Conservation (phyloP, 768 basidiomycete genomes). For the Mycena filopes region DNA sequence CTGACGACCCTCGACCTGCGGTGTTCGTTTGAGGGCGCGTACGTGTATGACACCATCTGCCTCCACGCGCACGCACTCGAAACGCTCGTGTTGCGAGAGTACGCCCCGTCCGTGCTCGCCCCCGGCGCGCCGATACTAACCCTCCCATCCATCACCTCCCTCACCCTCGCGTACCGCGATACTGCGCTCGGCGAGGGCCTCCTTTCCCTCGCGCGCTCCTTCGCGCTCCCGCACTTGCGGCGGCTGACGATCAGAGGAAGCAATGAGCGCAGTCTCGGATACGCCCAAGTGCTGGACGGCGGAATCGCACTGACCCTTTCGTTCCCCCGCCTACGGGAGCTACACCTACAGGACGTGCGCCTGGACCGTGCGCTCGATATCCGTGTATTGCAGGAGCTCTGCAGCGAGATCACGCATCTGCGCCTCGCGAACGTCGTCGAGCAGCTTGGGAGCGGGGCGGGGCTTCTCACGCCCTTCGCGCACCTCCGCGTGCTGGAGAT, state of each 20-base stretch:
- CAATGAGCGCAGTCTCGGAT: not conserved
- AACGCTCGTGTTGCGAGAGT: conserved; percentile 10
- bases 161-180: conserved; percentile 10
- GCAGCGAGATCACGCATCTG: not conserved
- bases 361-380: not conserved
- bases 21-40: conserved; percentile 7
- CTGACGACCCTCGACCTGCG: conserved; percentile 15
- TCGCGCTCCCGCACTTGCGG: not conserved
- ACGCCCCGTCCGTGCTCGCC: not conserved
- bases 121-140: not conserved
- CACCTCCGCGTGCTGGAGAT: not conserved
- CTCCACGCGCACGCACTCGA: not conserved
- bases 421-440: not conserved
- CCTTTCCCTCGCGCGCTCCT: not conserved
- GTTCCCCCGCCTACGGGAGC: not conserved
- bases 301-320: too few relatives aligned
- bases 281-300: not conserved
- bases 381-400: not conserved
- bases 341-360: not conserved
- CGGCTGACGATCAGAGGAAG: not conserved
- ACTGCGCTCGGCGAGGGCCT: conserved; percentile 9
- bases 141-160: not conserved
- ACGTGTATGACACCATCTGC: not conserved
- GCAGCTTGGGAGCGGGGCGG: not conserved
- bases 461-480: not conserved